A percentile compares a stretch with the other conserved stretches of the same genome.
phyloP scores from a whole-genome alignment of 768 basidiomycete species.

The Leccinum uliginosum region DNA sequence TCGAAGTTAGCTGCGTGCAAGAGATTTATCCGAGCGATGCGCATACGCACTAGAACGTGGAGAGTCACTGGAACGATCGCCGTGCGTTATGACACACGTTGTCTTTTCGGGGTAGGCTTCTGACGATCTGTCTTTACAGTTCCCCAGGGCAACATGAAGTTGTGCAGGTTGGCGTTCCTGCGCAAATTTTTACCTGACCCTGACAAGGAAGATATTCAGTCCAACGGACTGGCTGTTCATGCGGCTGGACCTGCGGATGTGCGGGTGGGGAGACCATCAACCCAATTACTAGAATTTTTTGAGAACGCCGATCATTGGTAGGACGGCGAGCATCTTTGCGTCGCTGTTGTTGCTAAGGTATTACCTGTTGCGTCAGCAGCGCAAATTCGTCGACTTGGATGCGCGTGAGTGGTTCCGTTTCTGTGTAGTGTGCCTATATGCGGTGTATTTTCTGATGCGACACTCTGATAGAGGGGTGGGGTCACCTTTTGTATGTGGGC shows the following conservation, averaged over 20 bases:
- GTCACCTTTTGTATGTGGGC: slow-evolving; percentile 88
- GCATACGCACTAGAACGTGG: slow-evolving; percentile 97
- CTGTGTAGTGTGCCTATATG: background rate
- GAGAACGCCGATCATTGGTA: slow-evolving; percentile 78
- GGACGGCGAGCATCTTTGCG: slow-evolving; percentile 59
- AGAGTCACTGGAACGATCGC: slow-evolving; percentile 94
- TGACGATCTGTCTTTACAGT: slow-evolving; percentile 43
- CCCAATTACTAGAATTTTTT: slow-evolving; percentile 92
- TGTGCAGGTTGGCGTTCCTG: slow-evolving; percentile 87
- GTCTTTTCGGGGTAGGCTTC: background rate
- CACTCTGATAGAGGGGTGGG: slow-evolving; percentile 75
- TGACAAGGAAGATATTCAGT: slow-evolving; percentile 94
- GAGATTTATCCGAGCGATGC: slow-evolving; percentile 75
- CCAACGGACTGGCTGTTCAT: slow-evolving; percentile 95
- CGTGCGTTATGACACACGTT: slow-evolving; percentile 46
- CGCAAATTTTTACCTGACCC: slow-evolving; percentile 98
- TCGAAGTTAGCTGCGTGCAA: slow-evolving; percentile 92
- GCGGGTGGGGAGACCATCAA: slow-evolving; percentile 87
- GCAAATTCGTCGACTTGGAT: slow-evolving; percentile 90
- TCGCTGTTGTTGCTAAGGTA: slow-evolving; percentile 49
- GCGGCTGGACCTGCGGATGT: slow-evolving; percentile 90
- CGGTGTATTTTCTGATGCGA: background rate
- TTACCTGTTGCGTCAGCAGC: slow-evolving; percentile 79
- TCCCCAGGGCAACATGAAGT: slow-evolving; percentile 74
- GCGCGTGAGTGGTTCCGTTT: slow-evolving; percentile 48